Conservation (phyloP, 1,139 yeast species). For the Debaryomyces udenii region DNA sequence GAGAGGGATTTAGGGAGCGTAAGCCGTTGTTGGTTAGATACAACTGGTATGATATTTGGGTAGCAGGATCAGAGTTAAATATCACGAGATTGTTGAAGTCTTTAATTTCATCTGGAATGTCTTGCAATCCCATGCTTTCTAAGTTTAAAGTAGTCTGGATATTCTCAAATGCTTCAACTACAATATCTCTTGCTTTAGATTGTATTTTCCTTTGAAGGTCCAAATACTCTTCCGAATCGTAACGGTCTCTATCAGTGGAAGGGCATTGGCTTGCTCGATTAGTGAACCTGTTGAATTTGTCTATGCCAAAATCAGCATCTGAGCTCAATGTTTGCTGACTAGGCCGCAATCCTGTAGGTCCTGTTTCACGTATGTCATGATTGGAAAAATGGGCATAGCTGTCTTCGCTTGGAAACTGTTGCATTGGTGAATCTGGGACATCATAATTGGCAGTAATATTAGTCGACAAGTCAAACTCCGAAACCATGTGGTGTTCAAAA, state of each 20-base stretch:
- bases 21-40: slow-evolving; percentile 43
- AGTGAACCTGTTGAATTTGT: slow-evolving; percentile 44
- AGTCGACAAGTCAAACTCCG: slow-evolving; percentile 32
- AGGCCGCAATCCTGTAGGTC: neutral
- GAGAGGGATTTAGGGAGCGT: slow-evolving; percentile 35
- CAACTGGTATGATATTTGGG: slow-evolving; percentile 36
- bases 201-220: slow-evolving; percentile 17
- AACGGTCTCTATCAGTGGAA: slow-evolving; percentile 30
- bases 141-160: slow-evolving; percentile 36
- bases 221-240: slow-evolving; percentile 16
- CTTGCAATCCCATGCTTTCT: slow-evolving; percentile 40
- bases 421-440: slow-evolving; percentile 33
- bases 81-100: slow-evolving; percentile 48
- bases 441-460: slow-evolving; percentile 21
- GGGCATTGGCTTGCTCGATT: slow-evolving; percentile 32
- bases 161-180: slow-evolving; percentile 46
- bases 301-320: slow-evolving; percentile 53
- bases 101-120: slow-evolving; percentile 48
- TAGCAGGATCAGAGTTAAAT: slow-evolving; percentile 28
- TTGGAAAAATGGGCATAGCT: slow-evolving; percentile 13
- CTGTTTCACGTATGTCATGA: slow-evolving; percentile 5
- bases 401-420: slow-evolving; percentile 6
- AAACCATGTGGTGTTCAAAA: slow-evolving; percentile 24
- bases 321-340: slow-evolving; percentile 29
- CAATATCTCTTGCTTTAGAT: slow-evolving; percentile 34